Conservation (phyloP, 208 protist species). For the Porcisia deanei region DNA sequence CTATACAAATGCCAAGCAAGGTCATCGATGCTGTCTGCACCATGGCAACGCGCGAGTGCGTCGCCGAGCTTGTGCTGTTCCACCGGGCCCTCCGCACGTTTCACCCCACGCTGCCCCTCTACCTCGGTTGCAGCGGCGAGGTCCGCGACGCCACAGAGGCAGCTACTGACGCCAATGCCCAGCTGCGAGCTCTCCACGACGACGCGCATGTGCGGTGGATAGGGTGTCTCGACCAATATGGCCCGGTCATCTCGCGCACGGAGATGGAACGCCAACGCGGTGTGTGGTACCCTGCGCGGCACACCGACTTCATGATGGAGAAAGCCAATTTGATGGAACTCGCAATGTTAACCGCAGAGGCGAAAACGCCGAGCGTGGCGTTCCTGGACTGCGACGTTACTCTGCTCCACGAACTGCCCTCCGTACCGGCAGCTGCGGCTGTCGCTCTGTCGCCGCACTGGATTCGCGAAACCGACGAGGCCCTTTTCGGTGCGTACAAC, state of each 20-base stretch:
- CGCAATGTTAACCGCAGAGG: constrained; percentile 35
- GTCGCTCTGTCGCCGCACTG: constrained; percentile 70
- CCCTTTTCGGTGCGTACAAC: constrained; percentile 76
- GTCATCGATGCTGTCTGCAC: constrained; percentile 65
- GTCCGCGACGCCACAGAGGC: constrained; percentile 20
- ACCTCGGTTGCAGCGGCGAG: constrained; percentile 57
- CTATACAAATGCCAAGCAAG: constrained; percentile 12
- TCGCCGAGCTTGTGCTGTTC: constrained; percentile 73
- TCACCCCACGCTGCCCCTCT: constrained; percentile 55
- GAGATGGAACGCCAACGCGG: constrained; percentile 72
- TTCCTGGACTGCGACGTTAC: constrained; percentile 86
- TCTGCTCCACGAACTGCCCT: constrained; percentile 49
- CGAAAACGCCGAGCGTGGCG: constrained; percentile 18
- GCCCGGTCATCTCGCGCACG: constrained; percentile 42
- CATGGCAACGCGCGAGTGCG: constrained; percentile 84
- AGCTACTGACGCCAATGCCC: background rate
- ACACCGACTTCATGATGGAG: constrained; percentile 90
- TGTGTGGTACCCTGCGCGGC: constrained; percentile 68
- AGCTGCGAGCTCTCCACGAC: constrained; percentile 11
- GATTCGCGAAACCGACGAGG: constrained; percentile 51
- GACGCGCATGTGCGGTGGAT: constrained; percentile 61
- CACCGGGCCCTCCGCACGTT: constrained; percentile 55
- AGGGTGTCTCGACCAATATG: constrained; percentile 68
- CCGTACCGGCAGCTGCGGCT: constrained; percentile 26
- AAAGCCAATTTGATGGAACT: constrained; percentile 81